phyloP scores from a whole-genome alignment of 441 rosid genomes.

The Aquilaria agallochum region DNA sequence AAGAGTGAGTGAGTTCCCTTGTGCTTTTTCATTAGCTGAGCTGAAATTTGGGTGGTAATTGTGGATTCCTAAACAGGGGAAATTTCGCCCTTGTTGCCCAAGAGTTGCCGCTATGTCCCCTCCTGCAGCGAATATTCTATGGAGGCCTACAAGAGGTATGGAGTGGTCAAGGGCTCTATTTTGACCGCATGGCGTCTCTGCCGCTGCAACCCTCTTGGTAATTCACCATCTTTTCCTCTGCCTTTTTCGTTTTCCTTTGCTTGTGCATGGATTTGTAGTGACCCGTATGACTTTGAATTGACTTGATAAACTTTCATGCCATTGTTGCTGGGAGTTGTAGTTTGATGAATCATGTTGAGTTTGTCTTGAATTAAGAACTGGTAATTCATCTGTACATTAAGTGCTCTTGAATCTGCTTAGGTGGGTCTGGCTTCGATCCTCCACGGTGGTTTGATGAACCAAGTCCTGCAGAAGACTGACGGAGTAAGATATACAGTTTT shows the following conservation, averaged over 20 bases:
- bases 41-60: conserved; percentile 8
- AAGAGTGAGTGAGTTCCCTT: conserved; percentile 36
- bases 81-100: conserved; percentile 79
- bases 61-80: conserved; percentile 50
- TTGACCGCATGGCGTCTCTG: conserved; percentile 82
- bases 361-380: neutral
- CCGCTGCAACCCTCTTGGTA: conserved; percentile 94
- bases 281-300: no score
- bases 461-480: conserved; percentile 38
- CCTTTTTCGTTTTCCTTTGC: neutral
- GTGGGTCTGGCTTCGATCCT: conserved; percentile 92
- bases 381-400: neutral
- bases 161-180: conserved; percentile 63
- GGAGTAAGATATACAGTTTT: neutral
- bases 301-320: no score
- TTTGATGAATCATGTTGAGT: neutral
- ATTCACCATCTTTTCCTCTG: neutral
- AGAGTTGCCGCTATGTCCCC: conserved; percentile 78
- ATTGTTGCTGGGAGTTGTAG: no score
- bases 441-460: conserved; percentile 84
- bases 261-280: no score
- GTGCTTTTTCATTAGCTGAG: neutral
- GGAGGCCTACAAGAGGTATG: conserved; percentile 94
- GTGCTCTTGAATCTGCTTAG: conserved; percentile 14
- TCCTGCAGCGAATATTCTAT: conserved; percentile 90